Base-by-base conservation (phyloP, 2,329 filamentous ascomycete genomes). In the Clarireedia monteithiana region DNA sequence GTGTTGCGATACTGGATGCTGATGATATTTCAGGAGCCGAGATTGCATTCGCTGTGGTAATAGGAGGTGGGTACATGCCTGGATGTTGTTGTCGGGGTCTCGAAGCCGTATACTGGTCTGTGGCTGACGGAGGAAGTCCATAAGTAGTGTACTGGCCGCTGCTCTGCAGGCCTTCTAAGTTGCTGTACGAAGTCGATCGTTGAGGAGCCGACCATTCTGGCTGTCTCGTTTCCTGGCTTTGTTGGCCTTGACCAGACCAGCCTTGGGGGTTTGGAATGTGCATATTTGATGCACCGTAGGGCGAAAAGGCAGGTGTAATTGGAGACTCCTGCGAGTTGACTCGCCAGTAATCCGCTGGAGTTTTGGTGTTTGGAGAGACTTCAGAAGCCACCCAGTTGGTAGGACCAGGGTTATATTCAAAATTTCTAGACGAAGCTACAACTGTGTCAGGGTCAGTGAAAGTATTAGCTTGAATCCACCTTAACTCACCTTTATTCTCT, bases 261-360 rank as follows among this genome's bases (percentile, higher is more conserved):
- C 60, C 66, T 42, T 65, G 64, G 6, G 59, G 53, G n/a, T 62
- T 62, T 17, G 62, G 60, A 27, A 64, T 61, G 39, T 65, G 66
- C 36, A 67, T 51, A 44, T 74, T 71, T 23, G 74, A 71, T 5
- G 73, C 27, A 3, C 27, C 70, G 62, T 79, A 82, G 1, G 77
- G 73, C 5, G 78, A 76, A 58, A 77, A 78, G 2, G 74, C 75
- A 0, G 77, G 71, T 3, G 75, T 75, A 36, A 80, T 70, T 9
- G 78, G 74, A 6, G 79, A 75, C 42, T 79, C 78, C 44, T 76
- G 71, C 9, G 76, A 66, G 62, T 77, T 80, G 6, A 73, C 67
- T 58, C 75, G 71, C 81, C 80, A 84, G 12, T 72, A 70, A 9
- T 77, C 75, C 40, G 69, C 69, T 7, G 73, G 65, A 23, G 59